Evolutionary conservation across 2,329 filamentous ascomycete species (phyloP), one percentile per base, ranked within the genome.

Genomic region (Sporothrix humicola): DNA sequence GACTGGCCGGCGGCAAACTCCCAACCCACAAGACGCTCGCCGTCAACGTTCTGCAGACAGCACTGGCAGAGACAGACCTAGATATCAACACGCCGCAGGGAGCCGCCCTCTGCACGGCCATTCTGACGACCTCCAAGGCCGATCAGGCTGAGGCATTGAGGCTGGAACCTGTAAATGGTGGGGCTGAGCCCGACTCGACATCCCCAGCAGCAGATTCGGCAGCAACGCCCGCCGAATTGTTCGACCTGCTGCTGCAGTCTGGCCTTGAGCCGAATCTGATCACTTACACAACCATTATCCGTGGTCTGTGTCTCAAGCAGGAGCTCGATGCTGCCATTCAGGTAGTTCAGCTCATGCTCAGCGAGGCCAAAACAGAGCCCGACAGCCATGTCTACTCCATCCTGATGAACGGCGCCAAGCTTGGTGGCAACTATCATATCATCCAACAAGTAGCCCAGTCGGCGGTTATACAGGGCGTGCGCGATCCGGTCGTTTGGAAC

Each of bases 331-430:
- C 89, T 2, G 92, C 90, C 0, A 89, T 89, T 82, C 85, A 88
- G 56, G 86, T 95, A 69, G 89, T 91, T 77, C 84, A 90, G 31
- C 85, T 90, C 56, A 87, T 95, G 79, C 82, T 86, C 69, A 82
- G 42, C 42, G 61, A 85, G 17, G 85, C 89, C 15, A 87, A 87
- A 2, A 83, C 93, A 17, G 80, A 87, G 72, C 88, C 93, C 0
- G 90, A 97, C 79, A 82, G 82, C 0, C 87, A 89, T 76, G 91
- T 93, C 0, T 93, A 91, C 79, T 85, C 90, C 0, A 89, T 90
- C 42, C 83, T 97, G 48, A 86, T 97, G 58, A 88, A 91, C 74
- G 91, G 91, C 46, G 91, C 92, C 70, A 93, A 93, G 77, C 79
- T 80, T 3, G 84, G 84, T 23, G 81, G 84, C 31, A 86, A 93